Evolutionary conservation across 208 protist species (phyloP), one percentile per base, ranked within the genome.

Genomic region (Acanthamoeba triangularis): DNA sequence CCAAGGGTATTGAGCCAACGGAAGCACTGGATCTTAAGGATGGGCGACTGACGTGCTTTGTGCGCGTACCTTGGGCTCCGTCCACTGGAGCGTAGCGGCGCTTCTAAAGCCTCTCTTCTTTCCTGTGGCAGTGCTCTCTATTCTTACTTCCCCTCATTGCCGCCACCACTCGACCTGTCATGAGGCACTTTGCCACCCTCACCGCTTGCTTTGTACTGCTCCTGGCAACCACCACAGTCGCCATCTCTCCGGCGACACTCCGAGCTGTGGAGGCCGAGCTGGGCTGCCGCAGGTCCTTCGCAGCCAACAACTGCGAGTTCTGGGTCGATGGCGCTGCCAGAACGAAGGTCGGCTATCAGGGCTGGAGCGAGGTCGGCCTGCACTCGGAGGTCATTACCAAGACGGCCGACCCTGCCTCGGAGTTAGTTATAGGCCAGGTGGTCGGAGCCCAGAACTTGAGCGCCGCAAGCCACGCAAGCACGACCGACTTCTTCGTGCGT

Each of bases 251-350:
- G 61, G 16, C 8, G 0, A 49, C 23, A 3, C 20, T 80, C 18
- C 30, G 25, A 18, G 4, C 7, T 5, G 25, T 44, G 6, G 33
- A 80, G 35, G 13, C 33, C 1, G 37, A 35, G 69, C 69, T 80
- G 14, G 69, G 69, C 6, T 80, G 69, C 69, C 8, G 33, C 1
- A 20, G 23, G 37, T 80, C 69, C 16, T 80, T 80, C 33, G 25
- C 69, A 80, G 69, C 69, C 35, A 33, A 80, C 69, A 35, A 80
- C n/a, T 80, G 69, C n/a, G 69, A 80, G 69, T 80, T 80, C 69
- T 80, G 69, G 69, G 69, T 80, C 69, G 69, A 80, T 44, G 69
- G 69, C 8, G 18, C 37, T 1, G 69, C 69, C 6, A 20, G 33
- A 18, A 80, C 69, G 18, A 80, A 80, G 69, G 33, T 41, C 0